phyloP scores from a whole-genome alignment of 1,284 basidiomycete genomes.

The Ceratobasidium sp. region DNA sequence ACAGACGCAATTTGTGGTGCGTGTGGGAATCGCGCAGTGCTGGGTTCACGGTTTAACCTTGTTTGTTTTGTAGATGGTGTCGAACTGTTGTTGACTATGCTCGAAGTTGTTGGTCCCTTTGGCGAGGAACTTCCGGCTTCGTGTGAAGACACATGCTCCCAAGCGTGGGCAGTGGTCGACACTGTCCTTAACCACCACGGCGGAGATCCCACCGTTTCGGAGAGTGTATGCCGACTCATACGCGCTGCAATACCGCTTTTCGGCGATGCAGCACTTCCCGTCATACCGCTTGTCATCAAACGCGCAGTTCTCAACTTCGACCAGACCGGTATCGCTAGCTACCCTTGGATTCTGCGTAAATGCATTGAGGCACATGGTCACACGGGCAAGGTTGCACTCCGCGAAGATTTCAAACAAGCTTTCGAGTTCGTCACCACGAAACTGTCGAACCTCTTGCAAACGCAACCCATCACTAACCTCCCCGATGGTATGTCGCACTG shows the following conservation, averaged over 20 bases:
- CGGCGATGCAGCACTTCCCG: conserved; percentile 66
- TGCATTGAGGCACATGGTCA: conserved; percentile 74
- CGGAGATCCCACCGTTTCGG: conserved; percentile 77
- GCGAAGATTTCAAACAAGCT: conserved; percentile 63
- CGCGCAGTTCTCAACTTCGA: conserved; percentile 83
- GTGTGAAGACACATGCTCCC: conserved; percentile 78
- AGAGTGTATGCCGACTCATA: conserved; percentile 85
- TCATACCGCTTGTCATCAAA: conserved; percentile 73
- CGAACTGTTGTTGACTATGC: conserved; percentile 88
- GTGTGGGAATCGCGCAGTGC: not conserved
- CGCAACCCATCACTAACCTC: conserved; percentile 69
- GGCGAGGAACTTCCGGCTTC: conserved; percentile 78
- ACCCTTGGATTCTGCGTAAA: conserved; percentile 94
- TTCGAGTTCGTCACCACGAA: conserved; percentile 78
- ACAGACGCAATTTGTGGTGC: conserved; percentile 44
- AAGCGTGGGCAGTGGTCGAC: conserved; percentile 86
- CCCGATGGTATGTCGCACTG: conserved; percentile 70
- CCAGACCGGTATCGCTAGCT: conserved; percentile 81
- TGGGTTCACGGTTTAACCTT: conserved; percentile 43
- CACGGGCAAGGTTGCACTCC: conserved; percentile 60
- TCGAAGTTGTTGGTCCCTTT: conserved; percentile 78
- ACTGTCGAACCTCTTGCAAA: conserved; percentile 68
- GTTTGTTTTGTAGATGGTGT: conserved; percentile 64
- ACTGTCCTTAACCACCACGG: conserved; percentile 80
- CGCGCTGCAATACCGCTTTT: conserved; percentile 86